These are phyloP conservation scores for Rasamsonia emersonii DNA, from an alignment of 2,329 filamentous ascomycete genomes.

Conservation along the genomic window DNA sequence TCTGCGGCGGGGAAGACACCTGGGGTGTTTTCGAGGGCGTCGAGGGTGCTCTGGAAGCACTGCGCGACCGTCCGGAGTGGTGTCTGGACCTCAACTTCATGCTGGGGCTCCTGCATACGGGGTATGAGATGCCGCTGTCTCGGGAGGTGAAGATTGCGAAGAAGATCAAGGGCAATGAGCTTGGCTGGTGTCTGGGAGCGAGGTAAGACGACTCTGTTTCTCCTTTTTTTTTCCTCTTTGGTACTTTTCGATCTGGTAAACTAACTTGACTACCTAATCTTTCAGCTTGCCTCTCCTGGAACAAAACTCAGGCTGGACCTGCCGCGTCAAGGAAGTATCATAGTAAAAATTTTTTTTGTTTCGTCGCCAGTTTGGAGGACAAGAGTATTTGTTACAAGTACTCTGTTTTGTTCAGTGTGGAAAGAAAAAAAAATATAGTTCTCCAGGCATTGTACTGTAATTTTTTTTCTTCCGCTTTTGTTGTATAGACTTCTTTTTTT, in stretches of 20 bases:
- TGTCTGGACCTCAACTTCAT: constrained; percentile 97
- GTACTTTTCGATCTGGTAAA: constrained; percentile 7
- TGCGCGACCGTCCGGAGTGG: constrained; percentile 74
- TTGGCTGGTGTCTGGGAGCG: constrained; percentile 95
- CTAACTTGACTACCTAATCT: constrained; percentile 29
- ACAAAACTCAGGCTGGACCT: constrained; percentile 79
- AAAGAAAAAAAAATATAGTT: no score
- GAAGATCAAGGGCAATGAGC: constrained; percentile 94
- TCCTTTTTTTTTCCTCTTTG: constrained; percentile 3
- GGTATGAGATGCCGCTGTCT: constrained; percentile 96
- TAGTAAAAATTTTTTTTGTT: no score
- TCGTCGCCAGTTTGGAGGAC: neutral
- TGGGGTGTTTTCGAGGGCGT: constrained; percentile 78
- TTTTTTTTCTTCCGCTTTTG: constrained; percentile 11
- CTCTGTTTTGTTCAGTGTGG: no score
- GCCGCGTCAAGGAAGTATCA: constrained; percentile 69
- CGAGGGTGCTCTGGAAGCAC: constrained; percentile 68
- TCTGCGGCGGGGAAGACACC: constrained; percentile 66
- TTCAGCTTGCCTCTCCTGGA: constrained; percentile 71
- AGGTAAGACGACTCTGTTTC: constrained; percentile 52
- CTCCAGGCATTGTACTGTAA: constrained; percentile 17
- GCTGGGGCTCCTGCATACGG: constrained; percentile 83
- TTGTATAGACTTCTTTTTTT: constrained; percentile 11
- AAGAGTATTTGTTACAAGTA: no score
- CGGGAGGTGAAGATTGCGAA: constrained; percentile 96